A percentile compares a stretch with the other conserved stretches of the same genome.
These are phyloP conservation scores for Colletotrichum kahawae DNA, from an alignment of 2,329 filamentous ascomycete species.

Conservation along the genomic window DNA sequence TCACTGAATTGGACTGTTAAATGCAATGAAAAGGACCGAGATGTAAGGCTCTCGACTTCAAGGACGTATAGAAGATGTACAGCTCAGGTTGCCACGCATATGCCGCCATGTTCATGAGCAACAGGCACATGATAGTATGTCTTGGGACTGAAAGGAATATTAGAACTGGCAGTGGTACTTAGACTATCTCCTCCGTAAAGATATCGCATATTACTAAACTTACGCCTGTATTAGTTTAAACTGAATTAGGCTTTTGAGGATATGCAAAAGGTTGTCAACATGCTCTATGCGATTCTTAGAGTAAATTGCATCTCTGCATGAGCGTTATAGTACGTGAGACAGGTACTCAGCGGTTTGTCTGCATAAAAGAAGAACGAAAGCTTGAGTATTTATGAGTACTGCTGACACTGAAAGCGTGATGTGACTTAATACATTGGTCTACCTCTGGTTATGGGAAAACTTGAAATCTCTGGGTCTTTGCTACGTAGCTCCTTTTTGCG, in stretches of 20 bases:
- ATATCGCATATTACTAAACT: neutral
- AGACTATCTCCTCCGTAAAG: neutral
- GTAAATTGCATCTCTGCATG: neutral
- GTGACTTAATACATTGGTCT: neutral
- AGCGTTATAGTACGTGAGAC: neutral
- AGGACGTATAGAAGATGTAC: neutral
- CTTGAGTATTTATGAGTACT: neutral
- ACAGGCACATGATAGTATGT: neutral
- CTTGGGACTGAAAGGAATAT: neutral
- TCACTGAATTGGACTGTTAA: neutral
- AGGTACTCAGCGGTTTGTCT: neutral
- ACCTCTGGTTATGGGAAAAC: neutral
- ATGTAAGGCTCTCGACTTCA: neutral
- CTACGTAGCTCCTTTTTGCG: neutral
- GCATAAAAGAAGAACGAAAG: neutral
- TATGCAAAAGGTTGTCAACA: neutral
- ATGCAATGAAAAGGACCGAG: neutral
- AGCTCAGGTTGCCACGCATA: neutral
- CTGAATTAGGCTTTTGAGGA: neutral
- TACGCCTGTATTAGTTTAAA: neutral
- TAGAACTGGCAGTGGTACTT: neutral
- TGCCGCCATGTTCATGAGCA: neutral
- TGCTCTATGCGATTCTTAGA: neutral
- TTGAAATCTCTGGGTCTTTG: neutral
- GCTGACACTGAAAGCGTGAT: neutral